phyloP scores from a whole-genome alignment of 139 green algal genomes.

The Picochlorum sp. region DNA sequence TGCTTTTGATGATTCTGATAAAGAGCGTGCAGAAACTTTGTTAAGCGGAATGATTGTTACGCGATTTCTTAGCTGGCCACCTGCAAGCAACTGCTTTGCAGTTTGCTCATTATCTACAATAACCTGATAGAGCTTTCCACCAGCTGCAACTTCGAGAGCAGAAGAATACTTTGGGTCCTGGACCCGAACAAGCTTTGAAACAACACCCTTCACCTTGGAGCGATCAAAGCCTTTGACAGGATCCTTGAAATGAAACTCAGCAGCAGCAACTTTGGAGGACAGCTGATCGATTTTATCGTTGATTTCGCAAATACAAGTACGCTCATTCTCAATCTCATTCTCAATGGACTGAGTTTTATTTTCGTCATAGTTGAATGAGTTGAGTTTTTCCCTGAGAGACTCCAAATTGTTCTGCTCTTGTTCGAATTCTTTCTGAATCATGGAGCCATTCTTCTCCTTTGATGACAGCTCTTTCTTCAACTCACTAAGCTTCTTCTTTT shows the following conservation, averaged over 20 bases:
- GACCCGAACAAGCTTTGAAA: conserved; percentile 76
- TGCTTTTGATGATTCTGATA: neutral
- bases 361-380: conserved; percentile 37
- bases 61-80: conserved; percentile 66
- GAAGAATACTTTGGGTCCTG: conserved; percentile 52
- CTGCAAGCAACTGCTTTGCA: conserved; percentile 80
- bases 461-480: conserved; percentile 52
- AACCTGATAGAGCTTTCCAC: conserved; percentile 91
- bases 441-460: conserved; percentile 69
- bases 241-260: conserved; percentile 71
- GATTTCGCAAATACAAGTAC: conserved; percentile 22
- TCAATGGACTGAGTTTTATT: conserved; percentile 32
- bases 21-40: conserved; percentile 54
- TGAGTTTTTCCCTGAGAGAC: conserved; percentile 21
- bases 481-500: conserved; percentile 70
- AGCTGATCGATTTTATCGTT: conserved; percentile 51
- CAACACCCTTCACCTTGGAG: conserved; percentile 63
- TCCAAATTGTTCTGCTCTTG: conserved; percentile 39
- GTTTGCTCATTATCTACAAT: conserved; percentile 64
- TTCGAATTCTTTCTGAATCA: conserved; percentile 51
- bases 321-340: conserved; percentile 23
- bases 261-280: conserved; percentile 34
- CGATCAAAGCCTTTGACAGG: conserved; percentile 64
- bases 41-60: conserved; percentile 98
- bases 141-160: conserved; percentile 92